A percentile compares a stretch with the other conserved stretches of the same genome.
These are phyloP conservation scores for Colletotrichum tofieldiae DNA, from an alignment of 2,329 filamentous ascomycete genomes.

Conservation along the genomic window DNA sequence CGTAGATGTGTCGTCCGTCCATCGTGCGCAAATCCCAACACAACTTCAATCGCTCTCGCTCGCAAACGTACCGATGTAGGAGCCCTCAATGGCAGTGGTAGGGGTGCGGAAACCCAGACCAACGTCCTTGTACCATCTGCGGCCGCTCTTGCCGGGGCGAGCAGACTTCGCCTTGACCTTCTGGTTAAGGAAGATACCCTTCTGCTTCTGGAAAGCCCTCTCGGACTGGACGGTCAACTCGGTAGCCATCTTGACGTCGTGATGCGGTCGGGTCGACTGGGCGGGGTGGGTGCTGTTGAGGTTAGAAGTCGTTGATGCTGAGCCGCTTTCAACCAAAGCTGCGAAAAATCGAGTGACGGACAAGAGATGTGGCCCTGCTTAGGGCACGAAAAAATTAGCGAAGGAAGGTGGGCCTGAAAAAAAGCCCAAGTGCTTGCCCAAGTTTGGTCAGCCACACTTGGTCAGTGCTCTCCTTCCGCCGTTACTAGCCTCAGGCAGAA, in stretches of 20 bases:
- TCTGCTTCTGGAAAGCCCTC: constrained; percentile 99
- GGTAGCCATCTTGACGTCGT: constrained; percentile 83
- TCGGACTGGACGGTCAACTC: constrained; percentile 99
- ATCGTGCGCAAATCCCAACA: constrained; percentile 17
- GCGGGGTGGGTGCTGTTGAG: constrained; percentile 43
- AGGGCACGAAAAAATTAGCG: constrained; percentile 35
- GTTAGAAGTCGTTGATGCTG: constrained; percentile 38
- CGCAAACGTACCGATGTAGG: constrained; percentile 92
- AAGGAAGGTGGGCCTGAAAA: constrained; percentile 1
- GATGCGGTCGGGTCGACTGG: constrained; percentile 44
- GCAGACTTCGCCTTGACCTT: constrained; percentile 91
- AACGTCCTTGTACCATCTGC: constrained; percentile 99
- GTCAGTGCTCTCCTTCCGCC: neutral
- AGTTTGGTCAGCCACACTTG: neutral
- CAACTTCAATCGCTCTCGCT: constrained; percentile 25
- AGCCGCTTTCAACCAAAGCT: constrained; percentile 38
- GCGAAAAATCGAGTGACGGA: neutral
- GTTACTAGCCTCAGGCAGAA: neutral
- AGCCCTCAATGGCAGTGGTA: constrained; percentile 98
- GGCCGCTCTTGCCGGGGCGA: constrained; percentile 91
- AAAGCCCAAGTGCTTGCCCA: neutral
- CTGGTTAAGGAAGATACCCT: constrained; percentile 99
- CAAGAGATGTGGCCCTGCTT: constrained; percentile 12
- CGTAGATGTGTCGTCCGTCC: neutral
- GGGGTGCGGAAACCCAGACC: constrained; percentile 99